These are phyloP conservation scores for Stachybotrys elegans DNA, from an alignment of 2,329 filamentous ascomycete species.

Conservation along the genomic window DNA sequence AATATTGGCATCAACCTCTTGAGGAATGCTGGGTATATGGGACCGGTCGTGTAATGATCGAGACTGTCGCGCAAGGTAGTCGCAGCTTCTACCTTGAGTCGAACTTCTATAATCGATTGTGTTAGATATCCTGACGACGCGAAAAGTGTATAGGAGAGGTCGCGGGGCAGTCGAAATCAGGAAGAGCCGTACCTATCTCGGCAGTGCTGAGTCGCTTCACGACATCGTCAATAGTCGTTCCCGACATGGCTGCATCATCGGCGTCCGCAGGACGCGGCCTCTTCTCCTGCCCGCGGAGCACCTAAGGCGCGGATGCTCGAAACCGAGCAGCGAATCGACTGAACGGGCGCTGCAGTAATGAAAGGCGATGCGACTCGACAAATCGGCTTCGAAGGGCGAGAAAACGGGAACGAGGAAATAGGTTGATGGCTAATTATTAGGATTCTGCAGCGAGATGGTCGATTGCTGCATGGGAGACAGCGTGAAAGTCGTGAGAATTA, in stretches of 20 bases:
- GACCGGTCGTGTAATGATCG: constrained; percentile 77
- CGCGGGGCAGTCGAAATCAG: constrained; percentile 6
- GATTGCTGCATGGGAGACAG: no score
- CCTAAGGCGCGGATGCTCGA: no score
- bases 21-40: constrained; percentile 75
- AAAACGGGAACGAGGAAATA: no score
- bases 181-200: constrained; percentile 45
- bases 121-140: constrained; percentile 4
- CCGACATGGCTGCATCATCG: constrained; percentile 55
- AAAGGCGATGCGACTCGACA: no score
- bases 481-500: no score
- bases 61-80: constrained; percentile 85
- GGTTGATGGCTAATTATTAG: no score
- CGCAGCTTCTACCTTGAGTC: constrained; percentile 76
- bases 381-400: no score
- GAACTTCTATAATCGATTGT: constrained; percentile 56
- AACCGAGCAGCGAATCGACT: no score
- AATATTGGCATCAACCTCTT: constrained; percentile 87
- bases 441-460: no score
- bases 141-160: constrained; percentile 3
- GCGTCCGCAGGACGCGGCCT: constrained; percentile 29
- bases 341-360: no score
- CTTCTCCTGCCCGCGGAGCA: constrained; percentile 30
- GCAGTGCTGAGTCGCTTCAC: constrained; percentile 53
- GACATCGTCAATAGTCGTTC: constrained; percentile 56